Conservation (phyloP, 2,329 filamentous ascomycete genomes). For the Sclerotiophoma versabilis region DNA sequence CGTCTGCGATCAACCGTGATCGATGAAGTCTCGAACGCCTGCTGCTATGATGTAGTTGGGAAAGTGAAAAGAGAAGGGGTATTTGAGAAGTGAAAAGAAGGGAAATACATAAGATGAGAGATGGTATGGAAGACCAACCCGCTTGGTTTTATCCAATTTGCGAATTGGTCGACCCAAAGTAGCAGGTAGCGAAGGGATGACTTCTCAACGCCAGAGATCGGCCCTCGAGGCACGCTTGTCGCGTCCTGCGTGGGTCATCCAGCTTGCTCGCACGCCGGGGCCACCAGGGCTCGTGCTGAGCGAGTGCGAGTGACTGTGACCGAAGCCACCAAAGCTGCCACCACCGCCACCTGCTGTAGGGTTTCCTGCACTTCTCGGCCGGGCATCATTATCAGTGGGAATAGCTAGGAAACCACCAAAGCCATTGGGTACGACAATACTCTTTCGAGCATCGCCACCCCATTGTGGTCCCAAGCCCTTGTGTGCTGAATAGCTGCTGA, state of each 20-base stretch:
- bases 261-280: conserved; percentile 36
- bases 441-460: conserved; percentile 66
- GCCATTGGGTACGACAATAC: conserved; percentile 71
- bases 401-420: conserved; percentile 71
- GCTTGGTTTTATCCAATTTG: neutral
- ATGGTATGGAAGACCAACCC: neutral
- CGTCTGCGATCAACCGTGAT: neutral
- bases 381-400: conserved; percentile 51
- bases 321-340: conserved; percentile 18
- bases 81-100: conserved; percentile 22
- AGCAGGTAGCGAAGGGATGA: neutral
- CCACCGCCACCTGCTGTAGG: conserved; percentile 29
- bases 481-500: conserved; percentile 55
- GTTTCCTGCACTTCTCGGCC: conserved; percentile 46
- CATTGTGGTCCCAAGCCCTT: conserved; percentile 62
- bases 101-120: conserved; percentile 6
- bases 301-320: conserved; percentile 35
- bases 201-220: conserved; percentile 45
- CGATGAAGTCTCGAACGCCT: conserved; percentile 12
- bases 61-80: conserved; percentile 19
- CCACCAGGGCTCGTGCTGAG: conserved; percentile 30
- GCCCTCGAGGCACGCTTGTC: conserved; percentile 46
- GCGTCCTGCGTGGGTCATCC: conserved; percentile 40
- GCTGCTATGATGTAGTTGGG: conserved; percentile 17
- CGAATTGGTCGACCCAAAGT: neutral